Percentiles rank a stretch among this genome's conserved stretches.
phyloP scores from a whole-genome alignment of 176 grass and related monocot genomes.

The Oryza australiensis region DNA sequence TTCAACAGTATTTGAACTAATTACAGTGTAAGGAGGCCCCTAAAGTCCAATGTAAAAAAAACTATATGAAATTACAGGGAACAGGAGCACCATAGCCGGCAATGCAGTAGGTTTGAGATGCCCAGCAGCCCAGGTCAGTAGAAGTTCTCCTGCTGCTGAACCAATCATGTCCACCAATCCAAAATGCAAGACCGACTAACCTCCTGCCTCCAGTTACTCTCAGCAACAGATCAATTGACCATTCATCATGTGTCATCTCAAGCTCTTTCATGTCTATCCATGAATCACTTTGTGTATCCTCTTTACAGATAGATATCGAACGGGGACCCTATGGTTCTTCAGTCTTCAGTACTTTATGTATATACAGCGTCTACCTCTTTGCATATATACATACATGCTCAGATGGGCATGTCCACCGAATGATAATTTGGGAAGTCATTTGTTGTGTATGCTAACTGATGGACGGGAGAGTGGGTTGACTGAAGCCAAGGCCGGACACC shows the following conservation, averaged over 20 bases:
- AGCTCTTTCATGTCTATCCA: conserved; percentile 22
- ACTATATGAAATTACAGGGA: conserved; percentile 28
- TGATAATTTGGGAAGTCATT: not conserved
- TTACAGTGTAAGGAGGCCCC: not conserved
- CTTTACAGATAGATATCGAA: conserved; percentile 1
- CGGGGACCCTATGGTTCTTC: not conserved
- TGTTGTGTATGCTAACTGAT: conserved; percentile 39
- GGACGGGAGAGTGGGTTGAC: conserved; percentile 54
- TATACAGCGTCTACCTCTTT: conserved; percentile 24
- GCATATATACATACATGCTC: conserved; percentile 36
- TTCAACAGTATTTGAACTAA: conserved; percentile 3
- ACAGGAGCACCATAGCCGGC: conserved; percentile 16
- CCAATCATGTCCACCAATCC: not conserved
- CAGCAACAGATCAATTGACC: not conserved
- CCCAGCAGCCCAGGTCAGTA: not conserved
- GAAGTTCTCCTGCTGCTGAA: conserved; percentile 22
- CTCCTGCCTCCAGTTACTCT: not conserved
- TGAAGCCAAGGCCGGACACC: conserved; percentile 56
- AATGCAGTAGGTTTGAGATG: conserved; percentile 19
- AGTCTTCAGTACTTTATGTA: not conserved
- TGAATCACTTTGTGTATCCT: conserved; percentile 20
- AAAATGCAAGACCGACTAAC: not conserved
- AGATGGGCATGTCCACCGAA: not conserved
- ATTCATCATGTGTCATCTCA: conserved; percentile 12
- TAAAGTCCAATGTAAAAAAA: not conserved